A percentile compares a stretch with the other conserved stretches of the same genome.
Conservation (phyloP, 2,329 filamentous ascomycete species). For the Paraphoma chrysanthemicola region DNA sequence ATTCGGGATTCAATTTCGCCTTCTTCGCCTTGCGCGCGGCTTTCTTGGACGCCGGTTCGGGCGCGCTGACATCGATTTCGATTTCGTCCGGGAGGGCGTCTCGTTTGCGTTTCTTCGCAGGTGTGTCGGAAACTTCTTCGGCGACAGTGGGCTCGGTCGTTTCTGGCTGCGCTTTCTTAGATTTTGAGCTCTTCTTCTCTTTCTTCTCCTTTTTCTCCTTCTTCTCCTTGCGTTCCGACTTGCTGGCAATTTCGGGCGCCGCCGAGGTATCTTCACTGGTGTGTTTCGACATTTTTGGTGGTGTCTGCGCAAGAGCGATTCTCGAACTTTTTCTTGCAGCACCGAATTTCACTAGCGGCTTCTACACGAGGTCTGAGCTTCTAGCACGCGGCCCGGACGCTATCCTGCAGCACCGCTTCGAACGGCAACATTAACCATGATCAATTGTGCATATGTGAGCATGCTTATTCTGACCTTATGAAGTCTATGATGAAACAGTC, state of each 20-base stretch:
- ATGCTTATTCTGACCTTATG: too few species aligned
- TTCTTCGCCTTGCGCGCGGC: slow-evolving; percentile 90
- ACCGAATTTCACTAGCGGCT: slow-evolving; percentile 19
- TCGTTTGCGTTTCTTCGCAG: slow-evolving; percentile 59
- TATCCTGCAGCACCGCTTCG: too few species aligned
- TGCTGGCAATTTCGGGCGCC: slow-evolving; percentile 13
- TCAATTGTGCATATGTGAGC: too few species aligned
- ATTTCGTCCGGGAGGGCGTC: slow-evolving; percentile 70
- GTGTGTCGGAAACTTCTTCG: slow-evolving; percentile 13
- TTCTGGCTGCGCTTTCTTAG: slow-evolving; percentile 21
- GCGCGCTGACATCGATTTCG: slow-evolving; percentile 87
- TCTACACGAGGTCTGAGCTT: too few species aligned
- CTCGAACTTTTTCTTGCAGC: slow-evolving; percentile 25
- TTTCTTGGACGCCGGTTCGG: slow-evolving; percentile 94
- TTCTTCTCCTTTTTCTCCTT: slow-evolving; percentile 39
- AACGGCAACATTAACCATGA: too few species aligned
- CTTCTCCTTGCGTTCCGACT: slow-evolving; percentile 32
- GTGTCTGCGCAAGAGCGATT: slow-evolving; percentile 2
- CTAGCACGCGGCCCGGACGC: too few species aligned
- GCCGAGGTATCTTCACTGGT: slow-evolving; percentile 9
- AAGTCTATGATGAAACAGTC: too few species aligned
- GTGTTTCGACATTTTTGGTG: slow-evolving; percentile 18
- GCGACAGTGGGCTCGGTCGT: slow-evolving; percentile 16
- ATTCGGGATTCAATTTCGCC: slow-evolving; percentile 61
- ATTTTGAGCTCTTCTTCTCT: slow-evolving; percentile 31